Percentiles rank a stretch among this genome's conserved stretches.
Conservation (phyloP, 331 rosid genomes). For the Stylosanthes scabra region DNA sequence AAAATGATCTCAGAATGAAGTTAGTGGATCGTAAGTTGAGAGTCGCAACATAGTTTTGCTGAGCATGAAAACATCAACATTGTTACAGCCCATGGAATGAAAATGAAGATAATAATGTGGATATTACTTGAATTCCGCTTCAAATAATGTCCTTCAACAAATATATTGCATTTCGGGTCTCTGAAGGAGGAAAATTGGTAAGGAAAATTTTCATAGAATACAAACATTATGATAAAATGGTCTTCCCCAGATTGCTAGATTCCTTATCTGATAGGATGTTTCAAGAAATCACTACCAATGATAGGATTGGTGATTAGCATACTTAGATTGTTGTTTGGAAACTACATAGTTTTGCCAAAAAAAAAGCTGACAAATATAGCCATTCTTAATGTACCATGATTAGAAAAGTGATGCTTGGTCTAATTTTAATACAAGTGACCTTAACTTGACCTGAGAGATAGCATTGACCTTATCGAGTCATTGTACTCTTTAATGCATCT, state of each 20-base stretch:
- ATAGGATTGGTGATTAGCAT: background rate
- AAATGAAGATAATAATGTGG: conserved; percentile 5
- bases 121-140: conserved; percentile 26
- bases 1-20: conserved; percentile 14
- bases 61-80: conserved; percentile 9
- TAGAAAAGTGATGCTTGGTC: background rate
- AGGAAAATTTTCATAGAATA: background rate
- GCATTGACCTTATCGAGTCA: no score
- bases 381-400: background rate
- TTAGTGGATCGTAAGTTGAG: background rate
- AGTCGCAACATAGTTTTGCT: background rate
- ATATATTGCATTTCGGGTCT: conserved; percentile 17
- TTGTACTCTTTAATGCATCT: no score
- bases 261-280: conserved; percentile 12
- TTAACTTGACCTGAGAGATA: background rate
- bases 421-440: background rate
- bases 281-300: background rate
- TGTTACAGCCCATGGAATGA: conserved; percentile 5
- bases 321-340: no score
- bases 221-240: background rate
- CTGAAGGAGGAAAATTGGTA: conserved; percentile 2
- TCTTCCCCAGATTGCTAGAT: conserved; percentile 3
- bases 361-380: background rate
- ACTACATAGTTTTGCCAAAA: no score
- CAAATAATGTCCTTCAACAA: conserved; percentile 11